A percentile compares a stretch with the other conserved stretches of the same genome.
These are phyloP conservation scores for Cladorrhinum samala DNA, from an alignment of 495 filamentous ascomycete genomes.

Conservation along the genomic window DNA sequence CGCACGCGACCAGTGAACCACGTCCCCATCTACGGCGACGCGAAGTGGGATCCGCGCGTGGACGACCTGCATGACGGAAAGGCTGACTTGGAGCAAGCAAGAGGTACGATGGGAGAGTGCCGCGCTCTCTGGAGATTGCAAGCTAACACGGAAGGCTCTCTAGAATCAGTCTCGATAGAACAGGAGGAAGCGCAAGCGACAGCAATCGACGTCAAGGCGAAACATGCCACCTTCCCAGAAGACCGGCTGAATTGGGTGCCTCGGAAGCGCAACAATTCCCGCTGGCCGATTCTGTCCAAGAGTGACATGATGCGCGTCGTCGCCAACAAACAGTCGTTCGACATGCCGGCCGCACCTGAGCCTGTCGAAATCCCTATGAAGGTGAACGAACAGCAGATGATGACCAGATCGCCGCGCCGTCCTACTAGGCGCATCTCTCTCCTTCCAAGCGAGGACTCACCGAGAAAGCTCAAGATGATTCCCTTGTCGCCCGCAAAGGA, in stretches of 20 bases:
- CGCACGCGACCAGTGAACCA: constrained; percentile 16
- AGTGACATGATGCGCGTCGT: constrained; percentile 12
- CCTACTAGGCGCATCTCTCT: constrained; percentile 27
- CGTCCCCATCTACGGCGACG: constrained; percentile 18
- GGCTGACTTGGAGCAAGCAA: constrained; percentile 21
- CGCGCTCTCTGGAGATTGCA: background rate
- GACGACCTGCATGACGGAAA: constrained; percentile 11
- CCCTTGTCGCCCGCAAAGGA: constrained; percentile 15
- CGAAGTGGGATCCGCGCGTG: constrained; percentile 15
- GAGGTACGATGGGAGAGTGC: constrained; percentile 20
- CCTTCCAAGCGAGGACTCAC: constrained; percentile 18
- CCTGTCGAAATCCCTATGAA: constrained; percentile 11
- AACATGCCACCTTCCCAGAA: constrained; percentile 19
- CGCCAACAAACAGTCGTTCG: constrained; percentile 20
- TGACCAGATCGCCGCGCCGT: constrained; percentile 19
- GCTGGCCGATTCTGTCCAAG: constrained; percentile 26
- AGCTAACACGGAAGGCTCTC: background rate
- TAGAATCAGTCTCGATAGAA: constrained; percentile 11
- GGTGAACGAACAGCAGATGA: constrained; percentile 19
- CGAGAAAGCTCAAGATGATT: constrained; percentile 15
- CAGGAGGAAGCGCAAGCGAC: constrained; percentile 1
- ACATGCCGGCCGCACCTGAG: constrained; percentile 8
- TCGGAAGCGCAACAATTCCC: constrained; percentile 29
- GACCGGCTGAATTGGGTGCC: constrained; percentile 20
- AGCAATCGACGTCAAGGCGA: background rate